phyloP scores from a whole-genome alignment of 306 rosid species.

The Oemleria cerasiformis region DNA sequence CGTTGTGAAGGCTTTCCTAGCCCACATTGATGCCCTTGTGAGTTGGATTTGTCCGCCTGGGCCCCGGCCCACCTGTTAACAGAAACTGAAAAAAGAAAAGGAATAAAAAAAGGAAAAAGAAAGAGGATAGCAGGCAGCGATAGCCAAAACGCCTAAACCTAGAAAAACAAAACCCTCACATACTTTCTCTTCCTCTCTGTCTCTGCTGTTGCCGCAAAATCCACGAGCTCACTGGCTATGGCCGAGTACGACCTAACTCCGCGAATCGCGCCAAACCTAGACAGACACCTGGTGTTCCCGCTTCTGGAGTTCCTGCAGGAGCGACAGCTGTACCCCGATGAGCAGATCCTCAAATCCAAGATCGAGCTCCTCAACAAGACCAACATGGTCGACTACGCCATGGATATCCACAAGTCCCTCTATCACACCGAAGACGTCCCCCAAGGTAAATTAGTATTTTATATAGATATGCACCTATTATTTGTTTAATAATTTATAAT shows the following conservation, averaged over 20 bases:
- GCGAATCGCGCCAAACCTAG: conserved; percentile 75
- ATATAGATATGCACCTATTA: background rate
- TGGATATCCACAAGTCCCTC: conserved; percentile 90
- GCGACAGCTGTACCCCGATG: conserved; percentile 61
- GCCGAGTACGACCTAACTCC: conserved; percentile 85
- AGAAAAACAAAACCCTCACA: background rate
- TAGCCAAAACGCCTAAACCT: background rate
- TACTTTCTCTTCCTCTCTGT: too few species aligned
- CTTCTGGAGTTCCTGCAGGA: conserved; percentile 87
- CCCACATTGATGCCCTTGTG: too few species aligned
- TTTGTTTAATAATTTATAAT: background rate
- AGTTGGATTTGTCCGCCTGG: too few species aligned
- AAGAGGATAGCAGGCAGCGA: background rate
- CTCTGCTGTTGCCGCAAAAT: background rate
- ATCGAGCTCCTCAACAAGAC: conserved; percentile 88
- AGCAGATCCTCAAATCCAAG: conserved; percentile 78
- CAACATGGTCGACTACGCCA: conserved; percentile 93
- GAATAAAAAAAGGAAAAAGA: background rate
- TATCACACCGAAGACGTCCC: conserved; percentile 90
- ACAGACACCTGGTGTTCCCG: conserved; percentile 84
- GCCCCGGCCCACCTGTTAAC: background rate
- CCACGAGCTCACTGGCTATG: conserved; percentile 34
- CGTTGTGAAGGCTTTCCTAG: too few species aligned
- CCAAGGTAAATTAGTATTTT: conserved; percentile 28
- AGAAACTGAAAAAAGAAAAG: too few species aligned